Evolutionary conservation across 176 grass and related monocot genomes (phyloP).

Genomic region (Rhynchospora pubera): DNA sequence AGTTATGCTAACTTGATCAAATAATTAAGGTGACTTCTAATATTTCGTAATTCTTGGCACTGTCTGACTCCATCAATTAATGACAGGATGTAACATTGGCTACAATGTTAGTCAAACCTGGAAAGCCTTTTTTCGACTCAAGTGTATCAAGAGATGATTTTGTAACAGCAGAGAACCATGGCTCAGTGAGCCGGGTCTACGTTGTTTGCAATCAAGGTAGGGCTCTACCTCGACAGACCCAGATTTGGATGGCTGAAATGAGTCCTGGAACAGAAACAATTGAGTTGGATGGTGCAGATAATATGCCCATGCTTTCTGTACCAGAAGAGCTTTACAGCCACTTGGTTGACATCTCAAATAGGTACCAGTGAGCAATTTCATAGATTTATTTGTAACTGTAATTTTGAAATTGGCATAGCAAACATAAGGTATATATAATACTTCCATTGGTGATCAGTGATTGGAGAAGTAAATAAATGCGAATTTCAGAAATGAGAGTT

Average conservation of each 20-base stretch:
- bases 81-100: constrained; percentile 18
- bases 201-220: constrained; percentile 24
- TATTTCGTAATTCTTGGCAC: background rate
- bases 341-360: constrained; percentile 12
- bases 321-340: constrained; percentile 7
- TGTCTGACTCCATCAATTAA: background rate
- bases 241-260: constrained; percentile 15
- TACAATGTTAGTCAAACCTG: constrained; percentile 6
- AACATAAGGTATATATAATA: no score
- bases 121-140: constrained; percentile 18
- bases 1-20: background rate
- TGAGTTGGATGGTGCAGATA: constrained; percentile 29
- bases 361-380: constrained; percentile 1
- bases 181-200: constrained; percentile 11
- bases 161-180: constrained; percentile 13
- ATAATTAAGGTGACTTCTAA: background rate
- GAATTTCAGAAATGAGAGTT: background rate
- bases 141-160: constrained; percentile 13
- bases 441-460: background rate
- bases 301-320: constrained; percentile 32
- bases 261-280: constrained; percentile 18
- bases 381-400: background rate
- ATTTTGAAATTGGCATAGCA: background rate
- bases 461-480: background rate
- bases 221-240: background rate